Evolutionary conservation across 768 basidiomycete genomes (phyloP).

Genomic region (Cystobasidium onofrii): DNA sequence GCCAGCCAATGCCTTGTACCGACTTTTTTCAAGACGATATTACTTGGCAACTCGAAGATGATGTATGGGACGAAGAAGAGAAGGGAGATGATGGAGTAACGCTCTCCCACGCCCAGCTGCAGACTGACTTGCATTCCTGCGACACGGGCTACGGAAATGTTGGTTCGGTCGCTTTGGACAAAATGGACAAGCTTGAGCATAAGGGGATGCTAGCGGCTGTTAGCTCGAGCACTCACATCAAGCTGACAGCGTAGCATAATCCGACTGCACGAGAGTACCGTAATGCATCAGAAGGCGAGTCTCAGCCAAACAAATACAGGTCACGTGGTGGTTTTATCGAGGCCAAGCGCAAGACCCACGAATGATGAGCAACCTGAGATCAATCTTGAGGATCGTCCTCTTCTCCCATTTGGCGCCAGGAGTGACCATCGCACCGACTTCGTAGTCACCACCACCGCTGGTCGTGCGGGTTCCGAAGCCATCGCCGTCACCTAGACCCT

Average conservation of each 20-base stretch:
- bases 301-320: too few relatives aligned
- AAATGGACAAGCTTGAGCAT: too few relatives aligned
- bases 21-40: slow-evolving; percentile 42
- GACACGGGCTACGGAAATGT: slow-evolving; percentile 34
- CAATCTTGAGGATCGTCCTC: background rate
- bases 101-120: slow-evolving; percentile 41
- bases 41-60: slow-evolving; percentile 42
- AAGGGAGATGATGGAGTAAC: slow-evolving; percentile 42
- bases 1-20: slow-evolving; percentile 37
- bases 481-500: background rate
- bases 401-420: background rate
- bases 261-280: background rate
- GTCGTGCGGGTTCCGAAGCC: background rate
- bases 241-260: background rate
- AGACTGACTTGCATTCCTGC: slow-evolving; percentile 41
- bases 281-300: too few relatives aligned
- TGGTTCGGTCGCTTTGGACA: slow-evolving; percentile 28
- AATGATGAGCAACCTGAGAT: background rate
- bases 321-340: background rate
- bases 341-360: background rate
- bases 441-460: background rate
- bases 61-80: slow-evolving; percentile 41
- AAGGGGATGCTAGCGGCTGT: too few relatives aligned
- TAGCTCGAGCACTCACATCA: background rate
- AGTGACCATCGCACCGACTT: background rate